Evolutionary conservation across 306 rosid species (phyloP).

Genomic region (Abrus precatorius): DNA sequence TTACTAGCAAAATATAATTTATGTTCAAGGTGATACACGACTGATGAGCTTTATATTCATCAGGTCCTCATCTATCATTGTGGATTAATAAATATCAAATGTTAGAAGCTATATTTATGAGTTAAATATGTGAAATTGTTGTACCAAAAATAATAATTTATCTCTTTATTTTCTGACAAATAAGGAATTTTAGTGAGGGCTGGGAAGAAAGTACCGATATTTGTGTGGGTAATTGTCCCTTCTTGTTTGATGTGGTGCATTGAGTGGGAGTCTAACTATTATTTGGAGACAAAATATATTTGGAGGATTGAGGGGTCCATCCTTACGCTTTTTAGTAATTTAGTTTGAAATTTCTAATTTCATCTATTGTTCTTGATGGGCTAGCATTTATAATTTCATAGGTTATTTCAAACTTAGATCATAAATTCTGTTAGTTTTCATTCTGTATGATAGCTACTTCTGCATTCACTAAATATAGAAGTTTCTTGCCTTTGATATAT

Average conservation of each 20-base stretch:
- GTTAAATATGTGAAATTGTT: background rate
- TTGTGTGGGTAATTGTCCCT: slow-evolving; percentile 2
- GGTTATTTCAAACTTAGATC: no score
- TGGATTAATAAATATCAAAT: slow-evolving; percentile 38
- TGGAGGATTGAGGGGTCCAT: background rate
- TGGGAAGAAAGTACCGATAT: slow-evolving; percentile 8
- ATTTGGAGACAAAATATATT: background rate
- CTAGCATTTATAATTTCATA: no score
- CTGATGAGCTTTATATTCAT: slow-evolving; percentile 21
- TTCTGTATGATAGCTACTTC: no score
- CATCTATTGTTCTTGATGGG: background rate
- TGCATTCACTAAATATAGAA: no score
- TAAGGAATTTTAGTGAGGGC: background rate
- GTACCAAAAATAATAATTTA: background rate
- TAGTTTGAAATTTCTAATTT: background rate
- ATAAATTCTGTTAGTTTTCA: no score
- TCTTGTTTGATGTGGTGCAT: slow-evolving; percentile 21
- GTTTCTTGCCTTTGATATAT: no score
- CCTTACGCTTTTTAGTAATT: background rate
- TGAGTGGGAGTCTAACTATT: background rate
- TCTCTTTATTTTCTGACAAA: slow-evolving; percentile 17
- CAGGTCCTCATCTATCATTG: slow-evolving; percentile 9
- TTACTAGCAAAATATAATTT: slow-evolving; percentile 37
- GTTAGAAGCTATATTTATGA: background rate
- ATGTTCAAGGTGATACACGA: slow-evolving; percentile 18